Base-by-base conservation (phyloP, 1,284 basidiomycete genomes). In the Stereum hirsutum region DNA sequence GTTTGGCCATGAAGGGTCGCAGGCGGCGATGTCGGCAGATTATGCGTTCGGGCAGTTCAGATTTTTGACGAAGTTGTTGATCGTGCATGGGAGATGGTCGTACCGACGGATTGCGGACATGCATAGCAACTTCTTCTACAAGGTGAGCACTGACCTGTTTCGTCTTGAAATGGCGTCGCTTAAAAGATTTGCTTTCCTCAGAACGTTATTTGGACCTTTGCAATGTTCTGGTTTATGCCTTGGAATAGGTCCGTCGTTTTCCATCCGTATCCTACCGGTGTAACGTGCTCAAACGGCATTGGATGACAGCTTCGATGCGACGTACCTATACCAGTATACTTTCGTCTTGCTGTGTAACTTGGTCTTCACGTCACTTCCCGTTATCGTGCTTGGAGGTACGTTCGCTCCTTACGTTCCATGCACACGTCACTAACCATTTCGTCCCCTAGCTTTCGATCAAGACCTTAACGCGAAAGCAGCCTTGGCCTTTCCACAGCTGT, bases 91-190 rank as follows among this genome's bases (percentile, higher is more conserved):
- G 5, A 81, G 92, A 32, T 95, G 94, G 93, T 94, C 89, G 27
- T 97, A 98, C 64, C 84, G 93, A 54, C 87, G 94, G 35, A 75
- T 98, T 33, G 92, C 94, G n/a, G 91, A 96, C 57, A 91, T 94
- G 91, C 90, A 94, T 57, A 86, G 86, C 50, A 95, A 93, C 63
- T 98, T 97, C 69, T 98, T 98, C 70, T 97, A 97, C 77, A 98
- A 98, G 75, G 84, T 86, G 40, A 36, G 60, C 49, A 31, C 39
- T 39, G 14, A 25, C 33, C 5, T 15, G 12, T 20, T 15, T 23
- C 12, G 26, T 19, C 2, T 11, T 28, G 6, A 30, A 23, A 21
- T 43, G 32, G 38, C 45, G 10, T 46, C 15, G 17, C 20, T 6
- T 44, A 25, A 31, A 5, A 15, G 23, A 10, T 21, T 19, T 7